Evolutionary conservation across 2,329 filamentous ascomycete species (phyloP).

Genomic region (Neonectria ditissima): DNA sequence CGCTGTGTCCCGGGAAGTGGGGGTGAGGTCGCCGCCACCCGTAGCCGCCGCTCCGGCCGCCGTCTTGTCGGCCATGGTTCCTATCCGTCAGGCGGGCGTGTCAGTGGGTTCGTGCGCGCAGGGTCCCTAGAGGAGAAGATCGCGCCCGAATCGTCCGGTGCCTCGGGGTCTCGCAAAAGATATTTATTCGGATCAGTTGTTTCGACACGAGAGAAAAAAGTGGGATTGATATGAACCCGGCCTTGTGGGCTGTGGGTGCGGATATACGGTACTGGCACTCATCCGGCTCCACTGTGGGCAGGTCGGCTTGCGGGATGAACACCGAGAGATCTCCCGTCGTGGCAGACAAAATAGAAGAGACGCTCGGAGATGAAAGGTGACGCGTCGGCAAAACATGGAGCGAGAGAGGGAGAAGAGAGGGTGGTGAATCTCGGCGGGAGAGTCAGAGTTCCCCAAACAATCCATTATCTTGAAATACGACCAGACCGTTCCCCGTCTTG

Average conservation of each 20-base stretch:
- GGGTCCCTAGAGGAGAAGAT: background rate
- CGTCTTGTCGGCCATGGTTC: slow-evolving; percentile 23
- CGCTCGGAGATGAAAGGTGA: slow-evolving; percentile 11
- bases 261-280: slow-evolving; percentile 12
- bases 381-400: background rate
- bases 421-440: background rate
- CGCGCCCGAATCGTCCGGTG: slow-evolving; percentile 6
- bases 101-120: background rate
- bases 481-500: background rate
- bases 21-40: slow-evolving; percentile 17
- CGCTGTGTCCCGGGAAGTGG: slow-evolving; percentile 32
- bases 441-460: background rate
- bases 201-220: slow-evolving; percentile 16
- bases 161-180: background rate
- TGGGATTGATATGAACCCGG: slow-evolving; percentile 9
- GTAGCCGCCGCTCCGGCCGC: slow-evolving; percentile 18
- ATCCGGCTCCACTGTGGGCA: slow-evolving; percentile 15
- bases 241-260: background rate
- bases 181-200: slow-evolving; percentile 2
- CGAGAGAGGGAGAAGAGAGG: background rate
- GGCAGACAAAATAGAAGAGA: slow-evolving; percentile 15
- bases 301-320: slow-evolving; percentile 25
- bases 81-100: background rate
- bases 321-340: slow-evolving; percentile 10
- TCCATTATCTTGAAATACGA: background rate